Percentiles rank a stretch among this genome's conserved stretches.
Conservation (phyloP, 768 basidiomycete species). For the Mycena crocata region DNA sequence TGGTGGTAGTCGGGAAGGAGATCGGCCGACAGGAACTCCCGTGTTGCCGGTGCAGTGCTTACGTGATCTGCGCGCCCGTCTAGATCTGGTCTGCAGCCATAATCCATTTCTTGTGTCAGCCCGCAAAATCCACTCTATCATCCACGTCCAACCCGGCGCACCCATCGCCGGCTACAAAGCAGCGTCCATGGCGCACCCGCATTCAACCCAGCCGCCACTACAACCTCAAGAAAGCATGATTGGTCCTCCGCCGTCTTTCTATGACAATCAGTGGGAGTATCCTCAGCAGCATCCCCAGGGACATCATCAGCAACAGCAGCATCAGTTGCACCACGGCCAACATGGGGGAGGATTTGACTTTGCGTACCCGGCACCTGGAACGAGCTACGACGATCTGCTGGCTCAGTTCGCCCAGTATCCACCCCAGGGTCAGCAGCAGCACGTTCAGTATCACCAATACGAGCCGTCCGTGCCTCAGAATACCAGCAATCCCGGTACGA, state of each 20-base stretch:
- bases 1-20: too few relatives aligned
- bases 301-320: conserved; percentile 32
- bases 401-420: conserved; percentile 33
- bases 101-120: neutral
- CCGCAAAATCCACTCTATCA: too few relatives aligned
- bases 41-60: too few relatives aligned
- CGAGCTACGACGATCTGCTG: conserved; percentile 31
- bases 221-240: conserved; percentile 62
- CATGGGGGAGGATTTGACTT: too few relatives aligned
- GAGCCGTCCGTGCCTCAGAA: conserved; percentile 27
- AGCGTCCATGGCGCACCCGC: conserved; percentile 1
- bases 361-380: conserved; percentile 32
- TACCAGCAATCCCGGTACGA: conserved; percentile 22
- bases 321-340: too few relatives aligned
- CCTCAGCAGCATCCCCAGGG: conserved; percentile 16
- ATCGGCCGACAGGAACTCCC: too few relatives aligned
- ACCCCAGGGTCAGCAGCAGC: conserved; percentile 37
- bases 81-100: too few relatives aligned
- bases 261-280: conserved; percentile 43
- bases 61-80: neutral
- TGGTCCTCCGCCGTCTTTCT: conserved; percentile 64
- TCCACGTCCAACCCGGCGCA: neutral
- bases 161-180: neutral
- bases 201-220: neutral
- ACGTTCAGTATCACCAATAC: conserved; percentile 23